Percentiles rank a stretch among this genome's conserved stretches.
Evolutionary conservation across 306 rosid species (phyloP).

Genomic region (Inga laurina): DNA sequence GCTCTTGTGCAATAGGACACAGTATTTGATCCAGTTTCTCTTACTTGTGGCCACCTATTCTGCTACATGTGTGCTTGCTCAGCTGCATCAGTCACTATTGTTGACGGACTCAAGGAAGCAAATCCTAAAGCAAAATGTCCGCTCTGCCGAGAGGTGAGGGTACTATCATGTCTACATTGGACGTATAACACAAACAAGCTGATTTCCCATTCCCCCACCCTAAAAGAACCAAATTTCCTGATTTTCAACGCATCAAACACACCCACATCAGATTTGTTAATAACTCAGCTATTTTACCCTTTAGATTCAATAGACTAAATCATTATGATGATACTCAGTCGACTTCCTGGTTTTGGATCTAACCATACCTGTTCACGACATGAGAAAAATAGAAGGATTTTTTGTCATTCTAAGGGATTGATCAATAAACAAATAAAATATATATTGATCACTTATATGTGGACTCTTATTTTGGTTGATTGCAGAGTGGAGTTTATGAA

Average conservation of each 20-base stretch:
- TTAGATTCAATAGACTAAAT: neutral
- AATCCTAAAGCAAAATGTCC: conserved; percentile 73
- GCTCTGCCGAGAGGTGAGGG: conserved; percentile 79
- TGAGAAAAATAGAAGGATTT: neutral
- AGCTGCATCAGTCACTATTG: conserved; percentile 82
- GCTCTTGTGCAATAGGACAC: conserved; percentile 60
- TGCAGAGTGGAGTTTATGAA: conserved; percentile 67
- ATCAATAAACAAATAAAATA: neutral
- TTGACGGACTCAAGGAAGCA: conserved; percentile 68
- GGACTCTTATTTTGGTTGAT: conserved; percentile 18
- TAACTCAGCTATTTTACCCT: neutral
- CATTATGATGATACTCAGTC: neutral
- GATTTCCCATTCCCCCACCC: neutral
- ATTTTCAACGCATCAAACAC: neutral
- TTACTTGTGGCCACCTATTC: conserved; percentile 90
- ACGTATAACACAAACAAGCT: neutral
- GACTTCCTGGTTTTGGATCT: neutral
- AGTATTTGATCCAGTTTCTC: conserved; percentile 93
- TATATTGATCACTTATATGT: neutral
- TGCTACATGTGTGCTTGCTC: conserved; percentile 91
- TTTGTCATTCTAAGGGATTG: neutral
- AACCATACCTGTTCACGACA: neutral
- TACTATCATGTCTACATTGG: neutral
- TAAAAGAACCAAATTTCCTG: neutral
- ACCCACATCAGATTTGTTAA: neutral